These are phyloP conservation scores for Tetracladium setigerum DNA, from an alignment of 495 filamentous ascomycete genomes.

Conservation along the genomic window DNA sequence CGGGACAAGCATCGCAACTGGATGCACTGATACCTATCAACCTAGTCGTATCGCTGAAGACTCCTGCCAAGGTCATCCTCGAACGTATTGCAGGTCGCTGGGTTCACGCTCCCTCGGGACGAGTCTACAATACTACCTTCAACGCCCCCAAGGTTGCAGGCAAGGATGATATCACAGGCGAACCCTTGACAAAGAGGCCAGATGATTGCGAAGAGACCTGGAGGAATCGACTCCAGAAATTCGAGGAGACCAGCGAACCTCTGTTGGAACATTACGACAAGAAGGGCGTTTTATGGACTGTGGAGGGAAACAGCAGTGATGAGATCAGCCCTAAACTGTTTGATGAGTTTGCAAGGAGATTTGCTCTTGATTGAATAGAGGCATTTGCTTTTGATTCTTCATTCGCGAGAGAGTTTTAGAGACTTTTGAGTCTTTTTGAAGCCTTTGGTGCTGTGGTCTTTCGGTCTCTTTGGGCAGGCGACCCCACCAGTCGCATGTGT, in stretches of 20 bases:
- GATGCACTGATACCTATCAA: slow-evolving; percentile 84
- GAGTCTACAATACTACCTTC: slow-evolving; percentile 92
- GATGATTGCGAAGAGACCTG: slow-evolving; percentile 88
- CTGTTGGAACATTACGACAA: slow-evolving; percentile 83
- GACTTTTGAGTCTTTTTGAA: too few species aligned
- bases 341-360: slow-evolving; percentile 69
- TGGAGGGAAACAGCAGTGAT: slow-evolving; percentile 80
- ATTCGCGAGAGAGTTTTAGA: too few species aligned
- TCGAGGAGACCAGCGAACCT: slow-evolving; percentile 78
- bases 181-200: slow-evolving; percentile 68
- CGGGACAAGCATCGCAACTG: slow-evolving; percentile 65
- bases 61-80: slow-evolving; percentile 70
- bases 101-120: slow-evolving; percentile 87
- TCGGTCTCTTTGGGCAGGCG: too few species aligned
- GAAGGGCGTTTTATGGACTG: slow-evolving; percentile 81
- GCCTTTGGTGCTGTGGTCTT: too few species aligned
- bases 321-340: slow-evolving; percentile 87
- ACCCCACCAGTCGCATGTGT: too few species aligned
- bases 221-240: slow-evolving; percentile 67
- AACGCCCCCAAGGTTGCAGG: slow-evolving; percentile 75
- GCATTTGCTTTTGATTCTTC: not conserved
- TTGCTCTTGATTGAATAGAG: slow-evolving; percentile 30
- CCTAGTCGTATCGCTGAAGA: slow-evolving; percentile 65
- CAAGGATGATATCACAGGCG: slow-evolving; percentile 86
- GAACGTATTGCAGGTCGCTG: slow-evolving; percentile 83